Evolutionary conservation across 805 yeast genomes (phyloP).

Genomic region (Sugiyamaella smithiae): DNA sequence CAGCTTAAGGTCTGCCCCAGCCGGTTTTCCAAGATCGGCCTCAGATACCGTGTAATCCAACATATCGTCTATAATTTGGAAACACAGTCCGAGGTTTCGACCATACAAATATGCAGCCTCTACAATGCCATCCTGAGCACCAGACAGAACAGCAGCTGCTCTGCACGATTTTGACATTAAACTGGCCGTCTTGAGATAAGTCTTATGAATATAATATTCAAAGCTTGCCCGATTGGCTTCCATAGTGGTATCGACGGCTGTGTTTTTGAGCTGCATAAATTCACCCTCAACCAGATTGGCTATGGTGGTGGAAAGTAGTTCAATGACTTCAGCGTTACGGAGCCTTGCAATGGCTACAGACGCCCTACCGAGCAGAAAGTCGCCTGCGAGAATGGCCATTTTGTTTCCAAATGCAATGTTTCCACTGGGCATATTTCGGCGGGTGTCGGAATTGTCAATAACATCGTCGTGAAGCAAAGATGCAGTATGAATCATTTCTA

Average conservation of each 20-base stretch:
- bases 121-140: slow-evolving; percentile 69
- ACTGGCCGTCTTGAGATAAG: slow-evolving; percentile 92
- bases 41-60: slow-evolving; percentile 91
- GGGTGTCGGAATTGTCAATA: slow-evolving; percentile 78
- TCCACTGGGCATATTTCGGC: slow-evolving; percentile 89
- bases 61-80: slow-evolving; percentile 95
- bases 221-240: slow-evolving; percentile 65
- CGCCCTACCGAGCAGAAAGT: slow-evolving; percentile 90
- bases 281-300: slow-evolving; percentile 98
- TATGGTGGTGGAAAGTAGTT: slow-evolving; percentile 89
- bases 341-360: slow-evolving; percentile 92
- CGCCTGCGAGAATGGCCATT: slow-evolving; percentile 97
- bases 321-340: slow-evolving; percentile 96
- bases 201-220: slow-evolving; percentile 91
- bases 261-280: slow-evolving; percentile 96
- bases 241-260: slow-evolving; percentile 55
- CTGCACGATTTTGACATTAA: slow-evolving; percentile 91
- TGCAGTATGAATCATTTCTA: slow-evolving; percentile 98
- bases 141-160: slow-evolving; percentile 89
- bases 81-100: slow-evolving; percentile 87
- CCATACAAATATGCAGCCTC: slow-evolving; percentile 91
- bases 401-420: slow-evolving; percentile 93
- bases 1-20: slow-evolving; percentile 89
- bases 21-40: slow-evolving; percentile 85
- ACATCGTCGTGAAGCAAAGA: slow-evolving; percentile 95